A percentile compares a stretch with the other conserved stretches of the same genome.
phyloP scores from a whole-genome alignment of 192 early-diverging fungal species.

The Coemansia sp. region DNA sequence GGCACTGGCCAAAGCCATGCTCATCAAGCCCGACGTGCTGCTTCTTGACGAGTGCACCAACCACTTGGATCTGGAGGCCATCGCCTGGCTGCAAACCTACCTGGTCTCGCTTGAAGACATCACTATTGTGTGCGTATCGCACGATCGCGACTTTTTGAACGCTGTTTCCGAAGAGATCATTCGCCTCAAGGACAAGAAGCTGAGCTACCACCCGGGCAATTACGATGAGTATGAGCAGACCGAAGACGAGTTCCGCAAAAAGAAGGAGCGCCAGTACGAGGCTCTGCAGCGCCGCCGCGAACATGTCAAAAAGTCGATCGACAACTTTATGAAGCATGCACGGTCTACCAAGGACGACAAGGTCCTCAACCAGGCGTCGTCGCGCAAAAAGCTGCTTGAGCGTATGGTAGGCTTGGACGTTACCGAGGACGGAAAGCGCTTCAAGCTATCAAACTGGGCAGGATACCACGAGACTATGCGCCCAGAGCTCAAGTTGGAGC shows the following conservation, averaged over 20 bases:
- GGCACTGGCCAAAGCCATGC: slow-evolving; percentile 80
- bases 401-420: slow-evolving; percentile 60
- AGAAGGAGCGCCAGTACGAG: slow-evolving; percentile 61
- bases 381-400: slow-evolving; percentile 74
- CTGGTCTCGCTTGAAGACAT: slow-evolving; percentile 55
- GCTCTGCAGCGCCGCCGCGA: slow-evolving; percentile 67
- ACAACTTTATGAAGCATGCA: slow-evolving; percentile 69
- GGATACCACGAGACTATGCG: slow-evolving; percentile 54
- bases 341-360: slow-evolving; percentile 79
- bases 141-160: slow-evolving; percentile 86
- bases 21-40: slow-evolving; percentile 76
- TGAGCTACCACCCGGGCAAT: slow-evolving; percentile 79
- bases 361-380: slow-evolving; percentile 67
- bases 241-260: slow-evolving; percentile 64
- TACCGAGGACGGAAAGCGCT: slow-evolving; percentile 63
- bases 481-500: slow-evolving; percentile 57
- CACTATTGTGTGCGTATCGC: slow-evolving; percentile 85
- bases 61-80: slow-evolving; percentile 86
- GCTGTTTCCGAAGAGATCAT: slow-evolving; percentile 72
- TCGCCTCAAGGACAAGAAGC: slow-evolving; percentile 64
- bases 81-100: slow-evolving; percentile 87
- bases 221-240: slow-evolving; percentile 81
- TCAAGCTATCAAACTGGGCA: slow-evolving; percentile 59
- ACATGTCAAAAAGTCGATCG: slow-evolving; percentile 75
- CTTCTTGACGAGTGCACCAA: slow-evolving; percentile 89